Evolutionary conservation across 352 stramenopile species (phyloP).

Genomic region (Globisporangium emineosum): DNA sequence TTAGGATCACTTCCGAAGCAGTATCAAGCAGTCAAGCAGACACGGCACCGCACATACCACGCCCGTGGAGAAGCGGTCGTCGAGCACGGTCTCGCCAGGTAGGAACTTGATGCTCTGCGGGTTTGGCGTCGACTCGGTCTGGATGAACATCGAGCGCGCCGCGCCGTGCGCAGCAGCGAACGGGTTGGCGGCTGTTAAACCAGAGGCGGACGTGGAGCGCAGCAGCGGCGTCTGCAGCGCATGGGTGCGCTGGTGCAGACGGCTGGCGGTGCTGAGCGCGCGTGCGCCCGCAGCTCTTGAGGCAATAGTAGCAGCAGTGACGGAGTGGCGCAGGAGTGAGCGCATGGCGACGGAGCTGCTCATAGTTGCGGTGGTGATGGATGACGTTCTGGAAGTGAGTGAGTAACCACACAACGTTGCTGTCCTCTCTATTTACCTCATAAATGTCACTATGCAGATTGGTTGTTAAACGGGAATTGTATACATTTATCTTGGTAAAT

Average conservation of each 20-base stretch:
- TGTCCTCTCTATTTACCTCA: background rate
- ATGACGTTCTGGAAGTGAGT: background rate
- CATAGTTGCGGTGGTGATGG: background rate
- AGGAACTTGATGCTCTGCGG: conserved; percentile 98
- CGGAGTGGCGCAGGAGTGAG: conserved; percentile 23
- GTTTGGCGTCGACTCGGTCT: conserved; percentile 98
- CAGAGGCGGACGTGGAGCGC: background rate
- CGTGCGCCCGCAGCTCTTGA: background rate
- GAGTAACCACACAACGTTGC: background rate
- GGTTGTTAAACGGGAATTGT: no score
- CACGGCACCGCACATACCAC: conserved; percentile 39
- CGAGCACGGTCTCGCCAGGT: conserved; percentile 87
- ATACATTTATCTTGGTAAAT: no score
- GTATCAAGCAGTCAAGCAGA: background rate
- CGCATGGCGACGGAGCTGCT: conserved; percentile 18
- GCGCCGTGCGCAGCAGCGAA: conserved; percentile 28
- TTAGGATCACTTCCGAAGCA: background rate
- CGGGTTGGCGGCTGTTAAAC: background rate
- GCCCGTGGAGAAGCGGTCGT: conserved; percentile 86
- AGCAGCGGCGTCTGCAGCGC: conserved; percentile 9
- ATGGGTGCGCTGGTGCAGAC: conserved; percentile 4
- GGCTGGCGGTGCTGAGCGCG: conserved; percentile 2
- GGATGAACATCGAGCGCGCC: conserved; percentile 95
- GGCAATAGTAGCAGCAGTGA: background rate
- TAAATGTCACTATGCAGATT: background rate